Percentiles rank a stretch among this genome's conserved stretches.
Evolutionary conservation across 2,329 filamentous ascomycete species (phyloP).

Genomic region (Bipolaris victoriae): DNA sequence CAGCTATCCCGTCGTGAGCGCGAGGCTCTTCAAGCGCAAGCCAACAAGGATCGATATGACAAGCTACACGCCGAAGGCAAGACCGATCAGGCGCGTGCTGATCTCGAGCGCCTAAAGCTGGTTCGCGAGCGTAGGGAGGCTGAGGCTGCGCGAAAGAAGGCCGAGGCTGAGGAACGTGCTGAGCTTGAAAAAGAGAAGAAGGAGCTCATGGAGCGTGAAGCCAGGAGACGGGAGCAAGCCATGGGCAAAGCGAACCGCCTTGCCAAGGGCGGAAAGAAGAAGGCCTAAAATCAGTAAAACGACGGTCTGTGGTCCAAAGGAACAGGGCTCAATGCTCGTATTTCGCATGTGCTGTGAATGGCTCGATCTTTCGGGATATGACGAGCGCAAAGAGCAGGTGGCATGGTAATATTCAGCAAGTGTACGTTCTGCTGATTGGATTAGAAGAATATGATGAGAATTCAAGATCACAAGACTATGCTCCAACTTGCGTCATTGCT

Average conservation of each 20-base stretch:
- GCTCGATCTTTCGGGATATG: slow-evolving; percentile 4
- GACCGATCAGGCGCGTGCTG: slow-evolving; percentile 92
- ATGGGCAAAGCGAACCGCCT: slow-evolving; percentile 55
- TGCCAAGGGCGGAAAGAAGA: slow-evolving; percentile 50
- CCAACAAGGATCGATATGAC: slow-evolving; percentile 87
- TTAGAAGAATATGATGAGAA: slow-evolving; percentile 12
- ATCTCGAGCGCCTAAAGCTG: slow-evolving; percentile 79
- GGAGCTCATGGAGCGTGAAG: slow-evolving; percentile 56
- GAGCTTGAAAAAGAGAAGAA: slow-evolving; percentile 63
- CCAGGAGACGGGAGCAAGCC: slow-evolving; percentile 56
- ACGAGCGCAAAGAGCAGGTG: slow-evolving; percentile 8
- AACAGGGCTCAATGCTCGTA: neutral
- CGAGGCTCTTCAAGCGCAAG: slow-evolving; percentile 83
- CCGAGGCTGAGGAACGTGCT: slow-evolving; percentile 59
- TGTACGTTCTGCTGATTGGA: slow-evolving; percentile 9
- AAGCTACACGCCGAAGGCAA: slow-evolving; percentile 94
- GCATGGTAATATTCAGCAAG: neutral
- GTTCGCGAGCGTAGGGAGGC: slow-evolving; percentile 87
- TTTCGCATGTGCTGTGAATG: slow-evolving; percentile 25
- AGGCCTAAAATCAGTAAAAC: slow-evolving; percentile 16
- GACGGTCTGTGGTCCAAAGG: neutral
- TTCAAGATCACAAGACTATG: neutral
- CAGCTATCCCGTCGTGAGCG: slow-evolving; percentile 72
- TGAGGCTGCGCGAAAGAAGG: slow-evolving; percentile 82
- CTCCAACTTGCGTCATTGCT: neutral